Conservation (phyloP, 352 stramenopile species). For the Phytophthora nicotianae region DNA sequence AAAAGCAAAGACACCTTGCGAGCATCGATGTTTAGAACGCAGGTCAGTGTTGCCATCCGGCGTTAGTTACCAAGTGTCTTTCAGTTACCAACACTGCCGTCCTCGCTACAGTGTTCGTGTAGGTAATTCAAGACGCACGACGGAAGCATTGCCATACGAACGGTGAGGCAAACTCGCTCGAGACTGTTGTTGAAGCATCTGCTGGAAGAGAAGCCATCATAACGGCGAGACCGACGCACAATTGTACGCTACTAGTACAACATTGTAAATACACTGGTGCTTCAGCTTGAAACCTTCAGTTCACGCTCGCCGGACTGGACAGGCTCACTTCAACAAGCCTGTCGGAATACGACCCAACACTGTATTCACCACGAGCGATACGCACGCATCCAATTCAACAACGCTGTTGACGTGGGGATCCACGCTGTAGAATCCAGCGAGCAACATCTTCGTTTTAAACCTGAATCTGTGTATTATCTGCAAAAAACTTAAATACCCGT, state of each 20-base stretch:
- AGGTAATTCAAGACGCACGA: constrained; percentile 1
- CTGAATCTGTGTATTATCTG: constrained; percentile 26
- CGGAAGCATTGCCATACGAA: background rate
- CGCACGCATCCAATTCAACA: constrained; percentile 4
- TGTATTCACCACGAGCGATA: background rate
- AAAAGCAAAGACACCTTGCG: constrained; percentile 11
- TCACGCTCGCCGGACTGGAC: constrained; percentile 1
- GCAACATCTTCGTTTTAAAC: constrained; percentile 6
- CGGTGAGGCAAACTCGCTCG: background rate
- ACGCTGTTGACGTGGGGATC: background rate
- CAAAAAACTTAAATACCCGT: constrained; percentile 42
- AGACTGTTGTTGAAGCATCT: constrained; percentile 20
- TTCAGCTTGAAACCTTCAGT: constrained; percentile 1
- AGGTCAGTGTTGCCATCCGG: constrained; percentile 3
- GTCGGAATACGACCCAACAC: background rate
- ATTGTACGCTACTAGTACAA: constrained; percentile 5
- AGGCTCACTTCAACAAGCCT: constrained; percentile 17
- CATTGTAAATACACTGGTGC: background rate
- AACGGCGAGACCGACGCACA: background rate
- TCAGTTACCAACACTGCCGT: background rate
- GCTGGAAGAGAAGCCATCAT: constrained; percentile 28
- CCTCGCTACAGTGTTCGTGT: too few species aligned
- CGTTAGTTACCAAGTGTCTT: constrained; percentile 8
- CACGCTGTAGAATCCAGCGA: background rate
- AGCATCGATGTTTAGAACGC: constrained; percentile 8